These are phyloP conservation scores for Litsea cubeba DNA, from an alignment of 164 flowering plant species.

Conservation along the genomic window DNA sequence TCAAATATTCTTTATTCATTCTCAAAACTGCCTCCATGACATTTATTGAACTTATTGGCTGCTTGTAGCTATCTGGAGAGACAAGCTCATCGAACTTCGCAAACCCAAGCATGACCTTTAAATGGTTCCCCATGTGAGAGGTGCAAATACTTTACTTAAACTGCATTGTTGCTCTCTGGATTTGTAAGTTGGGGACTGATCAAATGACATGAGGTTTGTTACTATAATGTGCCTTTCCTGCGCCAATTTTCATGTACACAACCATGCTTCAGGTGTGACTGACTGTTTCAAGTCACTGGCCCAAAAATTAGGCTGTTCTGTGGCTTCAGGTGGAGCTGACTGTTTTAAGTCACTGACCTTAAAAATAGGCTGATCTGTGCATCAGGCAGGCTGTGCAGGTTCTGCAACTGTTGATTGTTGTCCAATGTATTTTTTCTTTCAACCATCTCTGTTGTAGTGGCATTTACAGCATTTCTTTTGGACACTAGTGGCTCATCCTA, in stretches of 20 bases:
- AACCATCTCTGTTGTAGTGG: not conserved
- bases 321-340: not conserved
- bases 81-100: conserved; percentile 45
- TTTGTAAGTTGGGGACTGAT: not conserved
- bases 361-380: not conserved
- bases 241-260: not conserved
- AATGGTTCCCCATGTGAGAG: not conserved
- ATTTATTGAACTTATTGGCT: not conserved
- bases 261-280: not conserved
- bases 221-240: not conserved
- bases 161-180: not conserved
- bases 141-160: not conserved
- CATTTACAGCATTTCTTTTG: no score
- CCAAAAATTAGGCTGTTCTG: not conserved
- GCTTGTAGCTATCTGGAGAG: conserved; percentile 57
- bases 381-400: not conserved
- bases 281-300: not conserved
- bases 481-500: not conserved
- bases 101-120: conserved; percentile 19
- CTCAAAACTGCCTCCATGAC: not conserved
- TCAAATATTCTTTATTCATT: no score
- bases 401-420: not conserved
- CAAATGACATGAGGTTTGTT: not conserved
- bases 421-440: not conserved
- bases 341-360: not conserved